Evolutionary conservation across 2,329 filamentous ascomycete genomes (phyloP).

Genomic region (Trematosphaeria pertusa): DNA sequence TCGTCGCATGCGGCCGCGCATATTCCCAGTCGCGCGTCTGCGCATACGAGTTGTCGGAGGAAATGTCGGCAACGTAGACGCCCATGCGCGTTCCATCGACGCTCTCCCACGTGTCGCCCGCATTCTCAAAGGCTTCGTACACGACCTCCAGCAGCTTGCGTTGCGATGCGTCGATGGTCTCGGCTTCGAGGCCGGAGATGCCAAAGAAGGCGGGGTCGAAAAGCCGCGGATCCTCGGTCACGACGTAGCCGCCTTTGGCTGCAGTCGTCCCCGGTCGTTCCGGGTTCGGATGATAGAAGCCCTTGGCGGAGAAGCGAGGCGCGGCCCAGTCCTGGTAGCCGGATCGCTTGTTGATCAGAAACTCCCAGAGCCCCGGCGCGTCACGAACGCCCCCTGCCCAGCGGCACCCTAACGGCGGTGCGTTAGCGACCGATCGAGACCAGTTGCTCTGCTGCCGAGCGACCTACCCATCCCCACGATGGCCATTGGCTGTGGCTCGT

Average conservation of each 20-base stretch:
- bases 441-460: background rate
- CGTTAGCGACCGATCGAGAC: background rate
- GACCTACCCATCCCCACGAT: conserved; percentile 35
- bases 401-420: conserved; percentile 23
- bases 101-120: conserved; percentile 36
- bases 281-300: conserved; percentile 40
- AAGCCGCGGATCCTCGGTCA: conserved; percentile 39
- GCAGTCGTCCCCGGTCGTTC: conserved; percentile 32
- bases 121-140: conserved; percentile 51
- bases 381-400: conserved; percentile 24
- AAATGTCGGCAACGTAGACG: conserved; percentile 31
- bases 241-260: conserved; percentile 28
- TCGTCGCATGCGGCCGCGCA: background rate
- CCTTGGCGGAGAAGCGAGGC: conserved; percentile 38
- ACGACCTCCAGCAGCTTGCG: conserved; percentile 38
- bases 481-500: conserved; percentile 31
- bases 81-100: conserved; percentile 27
- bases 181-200: conserved; percentile 26
- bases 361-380: conserved; percentile 28
- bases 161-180: conserved; percentile 35
- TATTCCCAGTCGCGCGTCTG: conserved; percentile 26
- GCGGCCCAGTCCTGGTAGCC: conserved; percentile 34
- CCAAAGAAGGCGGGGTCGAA: conserved; percentile 48
- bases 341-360: conserved; percentile 37
- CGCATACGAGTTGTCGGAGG: conserved; percentile 18